Base-by-base conservation (phyloP, 2,329 filamentous ascomycete genomes). In the Penicillium verrucosum region DNA sequence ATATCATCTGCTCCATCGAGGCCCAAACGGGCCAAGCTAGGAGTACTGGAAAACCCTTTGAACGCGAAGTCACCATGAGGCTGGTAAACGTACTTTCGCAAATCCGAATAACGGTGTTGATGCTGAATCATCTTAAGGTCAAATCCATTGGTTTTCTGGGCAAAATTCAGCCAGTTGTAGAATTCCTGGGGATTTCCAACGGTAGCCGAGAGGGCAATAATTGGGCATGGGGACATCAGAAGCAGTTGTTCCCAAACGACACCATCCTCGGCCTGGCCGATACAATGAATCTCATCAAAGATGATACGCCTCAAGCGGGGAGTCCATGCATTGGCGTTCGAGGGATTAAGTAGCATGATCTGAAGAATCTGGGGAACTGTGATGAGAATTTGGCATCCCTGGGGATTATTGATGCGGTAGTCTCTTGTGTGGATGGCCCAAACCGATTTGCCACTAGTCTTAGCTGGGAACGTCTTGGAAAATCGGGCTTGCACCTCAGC, bases 251-350 rank as follows among this genome's bases (percentile, higher is more conserved):
- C 89, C 89, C 88, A 93, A 2, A 92, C 79, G 1, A 91, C 76
- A 51, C 89, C 89, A 62, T 92, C 89, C 8, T 91, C 86, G 0
- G 85, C 82, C 68, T 92, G 85, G 0, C 89, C 88, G 57, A 93
- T 92, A 34, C 84, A 90, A 69, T 93, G 89, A 2, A 92, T 85
- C 73, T 93, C 89, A 66, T 93, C 89, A 57, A 92, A 92, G 49
- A 92, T 90, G 67, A 92, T 91, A 47, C 88, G 81, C 64, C 85
- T 89, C 14, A 92, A 81, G 51, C 86, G 78, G 4, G 80, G 79
- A 0, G 88, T 82, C 89, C 89, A 93, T 2, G 77, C 75, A 9
- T 80, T 82, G 4, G 88, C 86, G 62, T 91, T 89, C 0, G 78
- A 76, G 0, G 88, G 85, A 0, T 83, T 80, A 48, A 89, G 75